A percentile compares a stretch with the other conserved stretches of the same genome.
Evolutionary conservation across 2,329 filamentous ascomycete genomes (phyloP).

Genomic region (Pseudocercospora macadamiae): DNA sequence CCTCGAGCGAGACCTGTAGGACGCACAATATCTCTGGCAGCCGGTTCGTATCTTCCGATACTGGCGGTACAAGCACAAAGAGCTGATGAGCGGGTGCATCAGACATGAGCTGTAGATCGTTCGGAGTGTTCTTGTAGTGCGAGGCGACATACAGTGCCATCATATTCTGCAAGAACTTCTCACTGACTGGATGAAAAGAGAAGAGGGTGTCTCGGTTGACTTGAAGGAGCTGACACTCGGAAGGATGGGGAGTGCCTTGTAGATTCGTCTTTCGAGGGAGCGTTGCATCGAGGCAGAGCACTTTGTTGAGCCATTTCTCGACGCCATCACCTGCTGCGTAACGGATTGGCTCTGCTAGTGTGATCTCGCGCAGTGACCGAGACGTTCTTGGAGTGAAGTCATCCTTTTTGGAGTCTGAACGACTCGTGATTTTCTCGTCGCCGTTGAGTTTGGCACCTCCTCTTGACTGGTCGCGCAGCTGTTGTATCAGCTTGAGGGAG

Average conservation of each 20-base stretch:
- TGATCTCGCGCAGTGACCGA: conserved; percentile 86
- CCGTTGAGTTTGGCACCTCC: conserved; percentile 59
- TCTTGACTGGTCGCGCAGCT: conserved; percentile 89
- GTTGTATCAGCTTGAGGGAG: conserved; percentile 94
- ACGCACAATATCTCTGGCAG: conserved; percentile 93
- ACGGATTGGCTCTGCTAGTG: conserved; percentile 88
- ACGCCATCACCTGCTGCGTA: conserved; percentile 89
- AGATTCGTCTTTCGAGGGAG: conserved; percentile 76
- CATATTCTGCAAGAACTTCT: conserved; percentile 97
- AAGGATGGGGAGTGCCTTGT: conserved; percentile 85
- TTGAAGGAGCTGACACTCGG: conserved; percentile 85
- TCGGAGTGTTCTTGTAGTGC: conserved; percentile 97
- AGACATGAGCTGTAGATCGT: conserved; percentile 97
- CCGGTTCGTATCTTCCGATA: conserved; percentile 73
- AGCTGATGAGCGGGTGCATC: conserved; percentile 96
- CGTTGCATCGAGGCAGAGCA: conserved; percentile 92
- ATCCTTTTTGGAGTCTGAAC: conserved; percentile 72
- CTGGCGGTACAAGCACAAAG: conserved; percentile 88
- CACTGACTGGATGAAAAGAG: conserved; percentile 95
- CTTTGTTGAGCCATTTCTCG: conserved; percentile 93
- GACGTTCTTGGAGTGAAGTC: conserved; percentile 63
- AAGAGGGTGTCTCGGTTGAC: conserved; percentile 98
- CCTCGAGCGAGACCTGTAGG: conserved; percentile 91
- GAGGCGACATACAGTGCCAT: conserved; percentile 96
- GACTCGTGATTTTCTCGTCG: conserved; percentile 71